Base-by-base conservation (phyloP, 169 alveolate genomes). In the Blepharisma undulans region DNA sequence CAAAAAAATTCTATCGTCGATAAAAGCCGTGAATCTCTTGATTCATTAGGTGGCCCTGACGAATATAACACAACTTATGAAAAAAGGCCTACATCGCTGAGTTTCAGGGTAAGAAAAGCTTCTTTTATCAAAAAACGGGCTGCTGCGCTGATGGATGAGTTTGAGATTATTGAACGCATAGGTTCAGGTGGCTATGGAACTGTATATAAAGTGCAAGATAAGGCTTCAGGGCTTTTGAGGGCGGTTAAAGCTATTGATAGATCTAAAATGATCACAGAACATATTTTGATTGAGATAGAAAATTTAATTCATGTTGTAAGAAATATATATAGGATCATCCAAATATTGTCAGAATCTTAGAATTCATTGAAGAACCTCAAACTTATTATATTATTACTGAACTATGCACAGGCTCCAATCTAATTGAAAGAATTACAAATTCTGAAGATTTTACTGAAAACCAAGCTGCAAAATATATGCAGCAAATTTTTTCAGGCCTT, bases 331-430 rank as follows among this genome's bases (percentile, higher is more conserved):
- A 30, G 76, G 98, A 96, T 81, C 97, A 96, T 88, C 97, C 98
- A 21, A 93, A 93, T 77, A 96, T 96, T 25, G 92, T 96, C 2
- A 93, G 91, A 89, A 61, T 96, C 84, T 94, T 81, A 84, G 97
- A 96, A 92, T 91, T 93, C 88, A 94, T 92, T 76, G 77, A 90
- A 61, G 98, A 96, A 76, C 61, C 84, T 18, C 89, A 92, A 78
- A 84, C 90, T 66, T 94, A 91, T 89, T 94, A 92, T 76, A 72
- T 96, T 71, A 94, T 96, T 18, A 96, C 98, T 76, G 98, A 96
- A 90, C 92, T 95, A 82, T 97, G 98, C 84, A 93, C 92, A 34
- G 99, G 99, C 25, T 99, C 99, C 30, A 99, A 99, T 95, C 96
- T 99, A 72, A 98, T 99, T 84, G 99, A 98, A 92, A 97, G 99